Base-by-base conservation (phyloP, 768 basidiomycete genomes). In the Trichaptum fuscoviolaceum region DNA sequence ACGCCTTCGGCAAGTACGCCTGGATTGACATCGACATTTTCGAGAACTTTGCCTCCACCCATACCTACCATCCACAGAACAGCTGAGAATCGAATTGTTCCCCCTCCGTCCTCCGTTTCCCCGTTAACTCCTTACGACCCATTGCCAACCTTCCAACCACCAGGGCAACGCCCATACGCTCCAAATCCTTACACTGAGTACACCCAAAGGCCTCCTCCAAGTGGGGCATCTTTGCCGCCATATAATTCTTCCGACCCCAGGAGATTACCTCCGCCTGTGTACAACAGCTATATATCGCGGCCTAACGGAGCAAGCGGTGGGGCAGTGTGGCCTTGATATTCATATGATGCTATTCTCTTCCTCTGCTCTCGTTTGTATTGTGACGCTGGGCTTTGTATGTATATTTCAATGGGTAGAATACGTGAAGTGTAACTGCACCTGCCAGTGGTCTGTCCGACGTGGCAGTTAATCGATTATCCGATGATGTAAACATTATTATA, bases 281-380 rank as follows among this genome's bases (percentile, higher is more conserved):
- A 25, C 30, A 61, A 61, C 15, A 23, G 59, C 9, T 61, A 61
- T 61, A 12, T 61, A 6, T 2, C 59, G 23, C 59, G 59, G 12
- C 25, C 30, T 5, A 61, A 61, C 23, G 59, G 59, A 25, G 9
- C 59, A 18, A 34, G 59, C 18, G 25, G 25, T 25, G 24, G 42
- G 12, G 42, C 59, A 34, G 59, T 34, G 30, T 61, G 59, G 59
- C 59, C 59, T 25, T 61, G 59, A 61, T 15, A 18, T 18, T 25
- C 24, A 34, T 18, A 15, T 20, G 23, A 5, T 23, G 59, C 10
- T 24, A 61, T 61, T 61, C 30, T 24, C 10, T 23, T 20, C 30
- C 15, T 61, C 24, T 9, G 6, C 12, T 61, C 15, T 17, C 30
- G 15, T 17, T 18, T 25, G 24, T 9, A 5, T 61, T 25, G 30